Conservation (phyloP, 2,329 filamentous ascomycete species). For the Knoxdaviesia proteae region DNA sequence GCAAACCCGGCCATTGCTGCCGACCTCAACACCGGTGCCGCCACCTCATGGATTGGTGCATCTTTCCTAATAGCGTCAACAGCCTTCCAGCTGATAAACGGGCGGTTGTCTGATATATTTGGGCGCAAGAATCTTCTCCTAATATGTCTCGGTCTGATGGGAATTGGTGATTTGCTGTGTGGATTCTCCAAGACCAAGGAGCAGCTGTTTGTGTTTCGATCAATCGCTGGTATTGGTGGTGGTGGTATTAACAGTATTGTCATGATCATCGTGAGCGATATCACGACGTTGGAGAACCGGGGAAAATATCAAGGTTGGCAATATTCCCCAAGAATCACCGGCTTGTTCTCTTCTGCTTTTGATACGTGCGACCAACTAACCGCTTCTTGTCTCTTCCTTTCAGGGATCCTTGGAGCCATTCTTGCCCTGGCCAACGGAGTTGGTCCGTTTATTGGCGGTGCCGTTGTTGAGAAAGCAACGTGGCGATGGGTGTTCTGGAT, state of each 20-base stretch:
- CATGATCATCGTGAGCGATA: slow-evolving; percentile 18
- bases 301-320: slow-evolving; percentile 12
- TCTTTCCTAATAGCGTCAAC: slow-evolving; percentile 17
- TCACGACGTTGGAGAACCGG: slow-evolving; percentile 14
- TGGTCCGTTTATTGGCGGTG: slow-evolving; percentile 13
- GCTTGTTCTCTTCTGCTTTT: neutral
- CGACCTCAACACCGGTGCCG: slow-evolving; percentile 11
- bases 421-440: slow-evolving; percentile 17
- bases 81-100: slow-evolving; percentile 15
- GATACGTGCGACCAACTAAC: neutral
- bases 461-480: slow-evolving; percentile 9
- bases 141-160: slow-evolving; percentile 10
- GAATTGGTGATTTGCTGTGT: slow-evolving; percentile 11
- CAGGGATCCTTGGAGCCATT: slow-evolving; percentile 9
- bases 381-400: too few species aligned
- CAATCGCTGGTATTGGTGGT: slow-evolving; percentile 14
- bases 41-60: slow-evolving; percentile 15
- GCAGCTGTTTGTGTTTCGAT: slow-evolving; percentile 15
- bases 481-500: slow-evolving; percentile 14
- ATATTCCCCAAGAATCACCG: too few species aligned
- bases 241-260: slow-evolving; percentile 14
- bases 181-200: slow-evolving; percentile 12
- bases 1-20: slow-evolving; percentile 16
- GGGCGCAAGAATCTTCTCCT: slow-evolving; percentile 15
- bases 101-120: slow-evolving; percentile 15